These are phyloP conservation scores for Coccomyxa sp. DNA, from an alignment of 139 green algal species.

Conservation along the genomic window DNA sequence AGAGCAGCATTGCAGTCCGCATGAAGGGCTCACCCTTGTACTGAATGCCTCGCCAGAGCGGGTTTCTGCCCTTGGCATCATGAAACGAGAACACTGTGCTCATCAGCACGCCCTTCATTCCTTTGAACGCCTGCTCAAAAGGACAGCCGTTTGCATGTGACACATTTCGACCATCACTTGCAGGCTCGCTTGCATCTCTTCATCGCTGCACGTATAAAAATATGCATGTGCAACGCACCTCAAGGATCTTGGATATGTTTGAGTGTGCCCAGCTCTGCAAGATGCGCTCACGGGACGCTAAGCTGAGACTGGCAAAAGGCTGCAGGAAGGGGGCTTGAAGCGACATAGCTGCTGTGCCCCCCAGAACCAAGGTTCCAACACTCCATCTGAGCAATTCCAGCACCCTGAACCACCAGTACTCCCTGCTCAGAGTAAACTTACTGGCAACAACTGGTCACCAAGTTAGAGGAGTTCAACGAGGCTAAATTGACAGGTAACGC, in stretches of 20 bases:
- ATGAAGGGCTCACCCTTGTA: background rate
- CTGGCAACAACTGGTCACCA: too few relatives aligned
- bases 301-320: background rate
- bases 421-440: too few relatives aligned
- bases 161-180: background rate
- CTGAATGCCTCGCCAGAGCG: background rate
- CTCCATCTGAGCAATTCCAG: background rate
- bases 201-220: background rate
- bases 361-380: background rate
- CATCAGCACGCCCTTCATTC: slow-evolving; percentile 15
- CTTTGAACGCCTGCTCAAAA: slow-evolving; percentile 23
- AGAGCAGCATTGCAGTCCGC: too few relatives aligned
- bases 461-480: too few relatives aligned
- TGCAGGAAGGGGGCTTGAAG: background rate
- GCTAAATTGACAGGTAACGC: too few relatives aligned
- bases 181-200: background rate
- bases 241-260: background rate
- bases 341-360: background rate
- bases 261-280: background rate
- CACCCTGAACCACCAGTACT: background rate
- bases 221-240: background rate
- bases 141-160: background rate
- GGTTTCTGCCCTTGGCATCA: background rate
- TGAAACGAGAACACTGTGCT: slow-evolving; percentile 4
- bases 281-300: background rate